Evolutionary conservation across 768 basidiomycete genomes (phyloP), one percentile per base, ranked within the genome.

Genomic region (Panaeolus cyanescens): DNA sequence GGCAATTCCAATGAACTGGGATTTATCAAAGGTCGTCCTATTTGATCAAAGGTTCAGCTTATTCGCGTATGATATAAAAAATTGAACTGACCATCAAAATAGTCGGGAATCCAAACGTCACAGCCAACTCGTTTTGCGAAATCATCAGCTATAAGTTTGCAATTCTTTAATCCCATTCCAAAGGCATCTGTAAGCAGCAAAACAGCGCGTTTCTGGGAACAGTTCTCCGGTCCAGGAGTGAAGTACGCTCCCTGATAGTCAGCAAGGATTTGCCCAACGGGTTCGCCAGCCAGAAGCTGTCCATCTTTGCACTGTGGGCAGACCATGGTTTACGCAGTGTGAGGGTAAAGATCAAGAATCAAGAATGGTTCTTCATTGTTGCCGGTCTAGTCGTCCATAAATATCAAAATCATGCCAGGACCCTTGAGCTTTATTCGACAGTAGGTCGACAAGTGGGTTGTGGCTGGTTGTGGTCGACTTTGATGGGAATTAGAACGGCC

Each of bases 31-130:
- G 78, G 75, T 32, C 55, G 65, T 20, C 76, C 77, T 76, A 37
- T 39, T 25, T 30, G 2, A 54, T 32, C 3, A 15, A 37, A 39
- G 13, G 8, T n/a, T n/a, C n/a, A n/a, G n/a, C n/a, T n/a, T n/a
- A n/a, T n/a, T n/a, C n/a, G 12, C 32, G 31, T 56, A 25, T 56
- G 4, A 30, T 33, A 25, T 9, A 8, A 58, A 31, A 22, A 59
- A 17, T 25, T n/a, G 19, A 22, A 40, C 68, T 15, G 40, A 77
- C 78, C 77, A 72, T 78, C 69, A 63, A 86, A 86, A 36, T 82
- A 61, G 69, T 87, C 86, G 6, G 85, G 85, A 57, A 82, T 75
- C 81, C 83, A 86, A 25, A 85, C 85, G 65, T 87, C 85, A 59
- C 83, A 82, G 4, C 71, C 72, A 28, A 86, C 63, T 7, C 71